A percentile compares a stretch with the other conserved stretches of the same genome.
phyloP scores from a whole-genome alignment of 1,284 basidiomycete genomes.

The Irpex rosettiformis region DNA sequence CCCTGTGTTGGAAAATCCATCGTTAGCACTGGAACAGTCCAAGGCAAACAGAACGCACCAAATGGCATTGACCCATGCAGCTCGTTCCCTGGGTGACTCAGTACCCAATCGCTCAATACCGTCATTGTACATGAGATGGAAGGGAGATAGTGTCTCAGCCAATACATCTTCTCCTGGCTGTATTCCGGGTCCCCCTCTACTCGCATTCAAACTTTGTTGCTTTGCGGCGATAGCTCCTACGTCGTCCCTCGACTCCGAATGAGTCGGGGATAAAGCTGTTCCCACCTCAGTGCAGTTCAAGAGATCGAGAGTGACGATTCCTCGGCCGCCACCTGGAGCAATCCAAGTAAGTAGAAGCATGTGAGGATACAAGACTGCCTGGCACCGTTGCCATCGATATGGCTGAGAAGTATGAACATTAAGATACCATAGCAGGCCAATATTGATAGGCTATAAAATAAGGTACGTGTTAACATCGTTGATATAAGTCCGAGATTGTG shows the following conservation, averaged over 20 bases:
- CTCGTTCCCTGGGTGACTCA: constrained; percentile 78
- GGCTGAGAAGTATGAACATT: constrained; percentile 81
- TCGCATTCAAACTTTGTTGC: constrained; percentile 48
- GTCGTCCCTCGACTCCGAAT: constrained; percentile 76
- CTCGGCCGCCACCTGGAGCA: constrained; percentile 71
- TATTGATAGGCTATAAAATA: constrained; percentile 65
- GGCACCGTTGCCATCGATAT: constrained; percentile 81
- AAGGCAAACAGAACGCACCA: constrained; percentile 52
- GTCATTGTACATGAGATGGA: constrained; percentile 84
- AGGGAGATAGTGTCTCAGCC: constrained; percentile 77
- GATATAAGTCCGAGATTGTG: constrained; percentile 4
- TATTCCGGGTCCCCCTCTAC: constrained; percentile 38
- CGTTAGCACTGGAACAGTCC: background rate
- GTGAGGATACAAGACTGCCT: constrained; percentile 78
- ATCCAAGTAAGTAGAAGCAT: constrained; percentile 83
- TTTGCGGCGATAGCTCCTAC: constrained; percentile 79
- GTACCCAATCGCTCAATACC: constrained; percentile 82
- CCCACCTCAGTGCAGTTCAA: constrained; percentile 81
- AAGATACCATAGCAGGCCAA: constrained; percentile 84
- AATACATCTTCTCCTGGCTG: constrained; percentile 39
- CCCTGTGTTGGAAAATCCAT: constrained; percentile 48
- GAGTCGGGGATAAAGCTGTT: constrained; percentile 72
- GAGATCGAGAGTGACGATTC: constrained; percentile 79
- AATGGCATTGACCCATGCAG: constrained; percentile 84
- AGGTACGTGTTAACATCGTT: constrained; percentile 8